Evolutionary conservation across 2,329 filamentous ascomycete genomes (phyloP), one percentile per base, ranked within the genome.

Genomic region (Xylariaceae sp.): DNA sequence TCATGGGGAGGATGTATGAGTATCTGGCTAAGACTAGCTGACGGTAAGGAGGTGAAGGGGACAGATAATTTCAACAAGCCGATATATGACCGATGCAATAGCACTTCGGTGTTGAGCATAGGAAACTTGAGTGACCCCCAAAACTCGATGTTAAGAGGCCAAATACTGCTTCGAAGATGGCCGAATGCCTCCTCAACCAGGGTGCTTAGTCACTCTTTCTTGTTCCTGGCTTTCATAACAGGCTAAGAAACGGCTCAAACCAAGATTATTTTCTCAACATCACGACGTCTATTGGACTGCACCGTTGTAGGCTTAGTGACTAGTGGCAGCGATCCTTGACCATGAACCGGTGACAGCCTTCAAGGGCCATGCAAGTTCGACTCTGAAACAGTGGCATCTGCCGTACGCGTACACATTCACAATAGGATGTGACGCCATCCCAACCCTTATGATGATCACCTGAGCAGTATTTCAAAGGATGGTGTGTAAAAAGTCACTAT

Each of bases 381-480:
- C 10, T 44, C 40, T 64, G 60, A 63, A 59, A 65, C 59, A 59
- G 41, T 58, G 53, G 45, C 57, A 60, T 48, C 53, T 53, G 61
- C 32, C 29, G 57, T 59, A 61, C 62, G 44, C 44, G 56, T 52
- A 53, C 51, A 59, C 52, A 46, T 32, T 37, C 42, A 41, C 26
- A 51, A 45, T 42, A 42, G 42, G 27, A 47, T 30, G 49, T 32
- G 35, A 39, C 40, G 26, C 27, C 23, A 55, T 52, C 41, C 44
- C 27, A 46, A 32, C n/a, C 33, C 27, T 55, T 11, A 13, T 30
- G 21, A 36, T 32, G 15, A 26, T 29, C 11, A 16, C 15, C 33
- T 15, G 27, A 27, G 20, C 26, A 32, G 11, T n/a, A 13, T 6
- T 16, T 42, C 10, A 26, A 6, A 18, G 32, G 20, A 40, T 16